These are phyloP conservation scores for Diaporthe nobilis DNA, from an alignment of 2,329 filamentous ascomycete genomes.

Conservation along the genomic window DNA sequence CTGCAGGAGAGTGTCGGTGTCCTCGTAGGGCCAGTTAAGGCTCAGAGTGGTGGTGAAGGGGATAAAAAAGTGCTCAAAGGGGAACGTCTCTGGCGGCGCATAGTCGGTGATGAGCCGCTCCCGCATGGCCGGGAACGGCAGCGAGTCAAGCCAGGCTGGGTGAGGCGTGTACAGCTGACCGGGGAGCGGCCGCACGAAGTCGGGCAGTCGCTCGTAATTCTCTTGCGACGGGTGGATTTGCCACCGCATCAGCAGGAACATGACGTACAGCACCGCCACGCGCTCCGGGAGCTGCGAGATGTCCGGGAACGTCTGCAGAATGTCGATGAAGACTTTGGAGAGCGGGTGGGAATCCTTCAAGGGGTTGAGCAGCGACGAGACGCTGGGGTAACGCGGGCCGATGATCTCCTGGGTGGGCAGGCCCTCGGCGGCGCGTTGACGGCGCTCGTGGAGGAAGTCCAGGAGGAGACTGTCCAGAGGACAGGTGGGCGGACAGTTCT, in stretches of 20 bases:
- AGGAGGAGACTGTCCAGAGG: slow-evolving; percentile 84
- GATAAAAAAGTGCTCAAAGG: slow-evolving; percentile 87
- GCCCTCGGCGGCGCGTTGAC: slow-evolving; percentile 76
- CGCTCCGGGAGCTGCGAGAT: slow-evolving; percentile 85
- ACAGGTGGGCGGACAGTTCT: slow-evolving; percentile 78
- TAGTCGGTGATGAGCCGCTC: slow-evolving; percentile 72
- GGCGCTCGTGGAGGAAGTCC: slow-evolving; percentile 81
- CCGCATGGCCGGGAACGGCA: slow-evolving; percentile 85
- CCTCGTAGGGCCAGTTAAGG: slow-evolving; percentile 88
- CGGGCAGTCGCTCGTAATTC: slow-evolving; percentile 83
- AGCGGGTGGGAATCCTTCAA: slow-evolving; percentile 79
- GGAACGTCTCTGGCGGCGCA: slow-evolving; percentile 60
- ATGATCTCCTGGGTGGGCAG: slow-evolving; percentile 75
- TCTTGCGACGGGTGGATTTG: slow-evolving; percentile 83
- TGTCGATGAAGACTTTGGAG: slow-evolving; percentile 88
- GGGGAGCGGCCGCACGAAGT: slow-evolving; percentile 77
- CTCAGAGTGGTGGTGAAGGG: slow-evolving; percentile 83
- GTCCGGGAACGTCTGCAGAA: slow-evolving; percentile 86
- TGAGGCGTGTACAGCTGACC: slow-evolving; percentile 78
- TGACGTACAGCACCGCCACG: slow-evolving; percentile 84
- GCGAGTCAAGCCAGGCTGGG: slow-evolving; percentile 85
- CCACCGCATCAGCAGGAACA: slow-evolving; percentile 92
- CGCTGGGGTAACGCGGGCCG: slow-evolving; percentile 84
- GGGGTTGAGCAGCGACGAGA: slow-evolving; percentile 83
- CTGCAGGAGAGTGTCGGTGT: slow-evolving; percentile 76